Evolutionary conservation across 2,329 filamentous ascomycete genomes (phyloP).

Genomic region (Ceratocystis alfenasii): DNA sequence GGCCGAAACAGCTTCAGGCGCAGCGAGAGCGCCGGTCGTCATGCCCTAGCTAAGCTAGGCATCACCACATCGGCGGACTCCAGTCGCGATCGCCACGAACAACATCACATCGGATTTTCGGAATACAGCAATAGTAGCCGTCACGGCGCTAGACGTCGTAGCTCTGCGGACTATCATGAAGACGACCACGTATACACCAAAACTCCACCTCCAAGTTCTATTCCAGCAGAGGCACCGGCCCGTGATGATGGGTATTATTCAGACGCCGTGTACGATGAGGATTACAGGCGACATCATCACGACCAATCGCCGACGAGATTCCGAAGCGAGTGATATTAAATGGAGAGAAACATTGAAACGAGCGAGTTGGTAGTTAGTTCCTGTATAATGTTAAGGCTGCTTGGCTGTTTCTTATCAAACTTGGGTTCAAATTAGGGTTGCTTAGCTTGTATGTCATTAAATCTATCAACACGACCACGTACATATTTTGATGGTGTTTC

Average conservation of each 20-base stretch:
- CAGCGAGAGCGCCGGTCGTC: conserved; percentile 36
- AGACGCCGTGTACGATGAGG: background rate
- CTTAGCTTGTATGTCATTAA: background rate
- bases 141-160: background rate
- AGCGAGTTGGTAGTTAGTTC: background rate
- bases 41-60: conserved; percentile 49
- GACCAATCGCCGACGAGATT: background rate
- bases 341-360: background rate
- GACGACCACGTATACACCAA: background rate
- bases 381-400: background rate
- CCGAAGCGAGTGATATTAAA: background rate
- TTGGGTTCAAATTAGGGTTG: background rate
- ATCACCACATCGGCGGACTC: conserved; percentile 34
- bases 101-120: background rate
- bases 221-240: background rate
- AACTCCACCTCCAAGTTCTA: background rate
- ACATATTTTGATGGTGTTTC: conserved; percentile 5
- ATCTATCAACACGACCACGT: background rate
- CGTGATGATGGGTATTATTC: background rate
- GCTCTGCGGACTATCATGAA: background rate
- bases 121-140: background rate
- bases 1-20: conserved; percentile 24
- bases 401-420: background rate
- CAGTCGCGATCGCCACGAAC: background rate
- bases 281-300: background rate